Base-by-base conservation (phyloP, 1,139 yeast species). In the Yamadazyma membranifaciens region DNA sequence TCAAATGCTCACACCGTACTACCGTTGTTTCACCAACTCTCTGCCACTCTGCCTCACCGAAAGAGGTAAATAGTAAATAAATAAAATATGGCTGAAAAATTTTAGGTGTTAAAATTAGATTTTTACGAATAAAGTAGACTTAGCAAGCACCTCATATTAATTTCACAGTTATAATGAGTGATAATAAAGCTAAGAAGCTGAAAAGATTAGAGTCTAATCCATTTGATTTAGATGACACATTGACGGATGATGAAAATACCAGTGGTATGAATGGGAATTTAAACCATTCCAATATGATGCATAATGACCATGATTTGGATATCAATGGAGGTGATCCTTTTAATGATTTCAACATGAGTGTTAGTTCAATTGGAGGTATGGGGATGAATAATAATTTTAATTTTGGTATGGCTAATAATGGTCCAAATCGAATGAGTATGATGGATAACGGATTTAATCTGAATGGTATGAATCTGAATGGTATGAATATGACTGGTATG, bases 151-250 rank as follows among this genome's bases (percentile, higher is more conserved):
- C 24, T 20, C 24, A 20, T 20, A 20, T 20, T 20, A 7, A 20
- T 20, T 20, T 20, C 5, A 20, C 7, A 5, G 24, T 20, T 20
- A 20, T 20, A 20, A 20, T 20, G 24, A 20, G 24, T 20, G 24
- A 20, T 20, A 20, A 20, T 20, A 20, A 20, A 20, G 24, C 5
- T 20, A 20, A 7, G 7, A 5, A 20, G 24, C 24, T 20, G 24
- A 20, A 20, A 20, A 34, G 36, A 26, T 14, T 34, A 6, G 36
- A 34, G n/a, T 26, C 31, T 9, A 34, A 34, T 34, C 36, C 36
- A 10, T 34, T 34, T 26, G 31, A 34, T 15, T 26, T 34, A 7
- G 36, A 34, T 16, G 36, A 34, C 26, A 34, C 36, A n/a, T 34
- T 34, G 5, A 25, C 31, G 10, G 36, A 34, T 14, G 36, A 34